Conservation (phyloP, 2,329 filamentous ascomycete species). For the Scytalidium lignicola region DNA sequence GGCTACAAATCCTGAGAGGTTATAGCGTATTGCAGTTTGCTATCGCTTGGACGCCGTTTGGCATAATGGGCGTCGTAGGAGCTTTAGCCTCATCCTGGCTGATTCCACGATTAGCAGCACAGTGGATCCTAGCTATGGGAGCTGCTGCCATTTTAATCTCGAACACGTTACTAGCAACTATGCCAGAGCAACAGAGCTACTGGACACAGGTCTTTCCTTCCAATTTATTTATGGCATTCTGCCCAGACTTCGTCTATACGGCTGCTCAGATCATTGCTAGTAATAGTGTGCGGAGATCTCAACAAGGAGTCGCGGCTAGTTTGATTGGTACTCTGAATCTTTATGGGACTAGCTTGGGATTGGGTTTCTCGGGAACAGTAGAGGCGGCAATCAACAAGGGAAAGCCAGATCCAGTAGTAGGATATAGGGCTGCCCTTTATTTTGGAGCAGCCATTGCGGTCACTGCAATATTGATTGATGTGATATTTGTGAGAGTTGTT, state of each 20-base stretch:
- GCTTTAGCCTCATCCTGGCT: constrained; percentile 37
- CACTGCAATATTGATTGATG: constrained; percentile 27
- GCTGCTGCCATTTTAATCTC: constrained; percentile 23
- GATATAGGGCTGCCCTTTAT: constrained; percentile 33
- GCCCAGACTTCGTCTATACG: constrained; percentile 42
- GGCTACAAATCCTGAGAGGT: constrained; percentile 37
- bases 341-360: constrained; percentile 34
- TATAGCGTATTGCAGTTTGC: constrained; percentile 34
- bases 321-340: constrained; percentile 37
- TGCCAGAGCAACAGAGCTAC: constrained; percentile 37
- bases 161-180: constrained; percentile 33
- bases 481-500: constrained; percentile 33
- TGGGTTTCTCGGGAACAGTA: constrained; percentile 34
- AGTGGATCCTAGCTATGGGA: constrained; percentile 39
- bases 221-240: constrained; percentile 28
- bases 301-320: constrained; percentile 43
- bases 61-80: constrained; percentile 30
- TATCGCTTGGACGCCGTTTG: constrained; percentile 35
- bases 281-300: constrained; percentile 37
- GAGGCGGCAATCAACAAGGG: constrained; percentile 2
- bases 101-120: constrained; percentile 38
- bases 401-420: constrained; percentile 20
- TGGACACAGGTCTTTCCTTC: constrained; percentile 37
- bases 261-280: constrained; percentile 47
- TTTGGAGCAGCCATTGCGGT: constrained; percentile 31